phyloP scores from a whole-genome alignment of 345 rosid species.

The Eucalyptus pauciflora region DNA sequence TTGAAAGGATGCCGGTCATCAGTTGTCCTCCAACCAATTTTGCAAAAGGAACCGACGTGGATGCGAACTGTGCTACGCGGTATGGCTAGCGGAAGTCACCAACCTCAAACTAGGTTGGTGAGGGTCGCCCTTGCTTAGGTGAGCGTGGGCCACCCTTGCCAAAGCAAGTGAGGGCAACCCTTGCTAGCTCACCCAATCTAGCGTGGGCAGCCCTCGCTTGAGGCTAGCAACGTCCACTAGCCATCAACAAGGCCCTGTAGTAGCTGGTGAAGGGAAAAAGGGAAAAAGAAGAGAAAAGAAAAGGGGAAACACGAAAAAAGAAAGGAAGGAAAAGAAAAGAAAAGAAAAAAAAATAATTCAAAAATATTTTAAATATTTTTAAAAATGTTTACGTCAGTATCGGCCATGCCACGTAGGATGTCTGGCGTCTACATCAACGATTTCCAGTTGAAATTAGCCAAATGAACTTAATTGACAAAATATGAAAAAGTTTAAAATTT shows the following conservation, averaged over 20 bases:
- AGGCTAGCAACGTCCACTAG: rapidly evolving
- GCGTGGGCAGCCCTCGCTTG: rapidly evolving
- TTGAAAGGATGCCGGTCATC: background rate
- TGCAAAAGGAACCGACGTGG: background rate
- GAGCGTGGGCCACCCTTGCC: rapidly evolving
- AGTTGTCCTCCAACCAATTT: background rate
- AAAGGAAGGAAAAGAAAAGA: rapidly evolving
- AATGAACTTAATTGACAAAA: background rate
- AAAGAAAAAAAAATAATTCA: too few relatives aligned
- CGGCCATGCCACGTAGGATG: rapidly evolving
- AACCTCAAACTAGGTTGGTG: rapidly evolving
- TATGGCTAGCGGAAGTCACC: background rate
- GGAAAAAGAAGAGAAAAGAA: background rate
- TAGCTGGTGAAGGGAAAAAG: background rate
- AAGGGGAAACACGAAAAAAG: too few relatives aligned
- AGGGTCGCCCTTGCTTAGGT: background rate
- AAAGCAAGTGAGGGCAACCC: background rate
- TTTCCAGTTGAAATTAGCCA: rapidly evolving
- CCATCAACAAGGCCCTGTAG: rapidly evolving
- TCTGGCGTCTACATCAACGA: rapidly evolving
- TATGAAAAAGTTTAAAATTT: too few relatives aligned
- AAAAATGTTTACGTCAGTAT: rapidly evolving
- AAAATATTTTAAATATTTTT: too few relatives aligned
- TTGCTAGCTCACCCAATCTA: rapidly evolving
- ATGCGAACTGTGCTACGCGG: rapidly evolving